Percentiles rank a stretch among this genome's conserved stretches.
These are phyloP conservation scores for Tylopilus orsonianus DNA, from an alignment of 1,284 basidiomycete genomes.

Conservation along the genomic window DNA sequence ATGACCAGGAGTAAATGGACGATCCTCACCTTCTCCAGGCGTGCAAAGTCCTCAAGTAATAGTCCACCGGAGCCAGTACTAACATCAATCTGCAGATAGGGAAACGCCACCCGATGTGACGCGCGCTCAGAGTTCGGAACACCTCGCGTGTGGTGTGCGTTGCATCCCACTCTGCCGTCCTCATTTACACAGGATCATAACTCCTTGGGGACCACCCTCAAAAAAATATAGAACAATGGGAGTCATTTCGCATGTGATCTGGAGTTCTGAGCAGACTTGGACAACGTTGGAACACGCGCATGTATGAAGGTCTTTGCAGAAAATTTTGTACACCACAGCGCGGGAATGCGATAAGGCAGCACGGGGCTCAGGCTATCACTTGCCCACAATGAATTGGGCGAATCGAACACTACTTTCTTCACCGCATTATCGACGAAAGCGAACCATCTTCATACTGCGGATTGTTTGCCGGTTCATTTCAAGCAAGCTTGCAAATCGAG, in stretches of 20 bases:
- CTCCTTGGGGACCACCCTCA: neutral
- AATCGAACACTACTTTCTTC: neutral
- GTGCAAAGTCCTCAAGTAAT: constrained; percentile 18
- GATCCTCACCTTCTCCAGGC: constrained; percentile 17
- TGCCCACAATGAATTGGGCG: neutral
- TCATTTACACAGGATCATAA: neutral
- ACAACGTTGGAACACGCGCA: neutral
- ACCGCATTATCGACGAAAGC: neutral
- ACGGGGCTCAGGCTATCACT: neutral
- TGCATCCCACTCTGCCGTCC: neutral
- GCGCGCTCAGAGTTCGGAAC: neutral
- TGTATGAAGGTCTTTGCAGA: neutral
- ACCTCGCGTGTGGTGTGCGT: neutral
- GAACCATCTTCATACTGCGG: neutral
- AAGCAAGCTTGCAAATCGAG: neutral
- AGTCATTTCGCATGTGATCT: neutral
- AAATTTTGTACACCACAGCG: neutral
- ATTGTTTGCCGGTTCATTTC: neutral
- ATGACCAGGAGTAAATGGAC: constrained; percentile 8
- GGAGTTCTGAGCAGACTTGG: neutral
- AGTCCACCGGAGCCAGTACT: neutral
- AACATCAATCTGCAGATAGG: neutral
- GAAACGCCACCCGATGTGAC: neutral
- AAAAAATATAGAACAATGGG: neutral
- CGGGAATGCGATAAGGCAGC: neutral